Base-by-base conservation (phyloP, 768 basidiomycete genomes). In the Ramaria sp. region DNA sequence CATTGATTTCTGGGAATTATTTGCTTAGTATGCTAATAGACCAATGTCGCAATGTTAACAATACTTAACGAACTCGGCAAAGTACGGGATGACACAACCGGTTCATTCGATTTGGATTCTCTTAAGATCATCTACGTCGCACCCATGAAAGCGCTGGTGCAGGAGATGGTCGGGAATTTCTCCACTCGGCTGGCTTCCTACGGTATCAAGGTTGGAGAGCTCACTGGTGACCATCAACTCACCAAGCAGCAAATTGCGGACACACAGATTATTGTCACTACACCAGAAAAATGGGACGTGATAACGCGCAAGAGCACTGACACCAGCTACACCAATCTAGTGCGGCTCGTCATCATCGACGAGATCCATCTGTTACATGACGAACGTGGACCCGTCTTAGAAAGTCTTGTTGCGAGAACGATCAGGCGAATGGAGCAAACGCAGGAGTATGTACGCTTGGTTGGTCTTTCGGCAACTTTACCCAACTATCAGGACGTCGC, bases 251-350 rank as follows among this genome's bases (percentile, higher is more conserved):
- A 98, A 69, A 97, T 98, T 54, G 73, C 92, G 9, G 93, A 94
- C 66, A 96, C 95, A 0, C 94, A 98, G 67, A 91, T 99, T 66
- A 97, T 98, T 69, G 93, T 98, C 60, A 96, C 94, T 0, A 98
- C 96, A 0, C 96, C 95, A 0, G 96, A 99, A 73, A 98, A 99
- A 69, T 99, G 92, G 91, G 95, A 99, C 63, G 96, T 99, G 65
- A 95, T 99, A 68, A 98, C 95, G 5, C 86, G 96, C 64, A 99
- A 99, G 75, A 89, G 84, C 62, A 95, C 94, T 0, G 96, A 98
- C 64, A 93, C 91, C 19, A 89, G 86, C 61, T 98, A 98, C 69
- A 97, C 93, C 48, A 97, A 96, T 67, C 83, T 98, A 52, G 95
- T 97, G 15, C 83, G 92, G 6, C 82, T 99, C 59, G 82, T 98